These are phyloP conservation scores for Pelargonium citronellum DNA, from an alignment of 441 rosid species.

Conservation along the genomic window DNA sequence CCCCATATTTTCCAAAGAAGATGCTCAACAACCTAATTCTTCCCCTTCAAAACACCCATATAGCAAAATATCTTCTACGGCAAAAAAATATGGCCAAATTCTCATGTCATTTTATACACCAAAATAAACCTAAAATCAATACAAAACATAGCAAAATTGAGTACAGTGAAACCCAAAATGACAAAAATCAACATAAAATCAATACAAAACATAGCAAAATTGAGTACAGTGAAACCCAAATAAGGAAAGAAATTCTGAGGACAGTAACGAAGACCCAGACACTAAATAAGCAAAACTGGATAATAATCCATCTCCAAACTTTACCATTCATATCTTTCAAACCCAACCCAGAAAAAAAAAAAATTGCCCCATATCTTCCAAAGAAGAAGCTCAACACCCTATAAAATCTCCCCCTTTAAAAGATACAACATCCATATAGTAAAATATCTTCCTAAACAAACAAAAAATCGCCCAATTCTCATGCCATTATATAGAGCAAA, in stretches of 20 bases:
- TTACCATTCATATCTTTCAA: neutral
- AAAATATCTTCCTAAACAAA: too few relatives aligned
- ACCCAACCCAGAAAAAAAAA: neutral
- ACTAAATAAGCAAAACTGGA: neutral
- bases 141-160: too few relatives aligned
- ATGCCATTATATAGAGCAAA: too few relatives aligned
- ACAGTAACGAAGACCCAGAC: neutral
- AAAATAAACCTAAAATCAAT: too few relatives aligned
- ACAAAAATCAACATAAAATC: slow-evolving; percentile 13
- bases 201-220: neutral
- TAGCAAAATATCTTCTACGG: neutral
- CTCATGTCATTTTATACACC: slow-evolving; percentile 18
- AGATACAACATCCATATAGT: too few relatives aligned
- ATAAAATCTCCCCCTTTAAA: too few relatives aligned
- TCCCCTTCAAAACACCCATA: neutral
- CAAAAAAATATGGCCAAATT: neutral
- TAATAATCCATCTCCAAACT: neutral
- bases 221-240: neutral
- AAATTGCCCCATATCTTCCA: neutral
- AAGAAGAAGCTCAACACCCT: too few relatives aligned
- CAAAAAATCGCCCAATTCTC: too few relatives aligned
- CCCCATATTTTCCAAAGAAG: slow-evolving; percentile 12
- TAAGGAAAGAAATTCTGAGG: neutral
- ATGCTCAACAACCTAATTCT: slow-evolving; percentile 16
- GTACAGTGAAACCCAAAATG: neutral